A percentile compares a stretch with the other conserved stretches of the same genome.
Conservation (phyloP, 768 basidiomycete genomes). For the Omphalotus guepiniiformis region DNA sequence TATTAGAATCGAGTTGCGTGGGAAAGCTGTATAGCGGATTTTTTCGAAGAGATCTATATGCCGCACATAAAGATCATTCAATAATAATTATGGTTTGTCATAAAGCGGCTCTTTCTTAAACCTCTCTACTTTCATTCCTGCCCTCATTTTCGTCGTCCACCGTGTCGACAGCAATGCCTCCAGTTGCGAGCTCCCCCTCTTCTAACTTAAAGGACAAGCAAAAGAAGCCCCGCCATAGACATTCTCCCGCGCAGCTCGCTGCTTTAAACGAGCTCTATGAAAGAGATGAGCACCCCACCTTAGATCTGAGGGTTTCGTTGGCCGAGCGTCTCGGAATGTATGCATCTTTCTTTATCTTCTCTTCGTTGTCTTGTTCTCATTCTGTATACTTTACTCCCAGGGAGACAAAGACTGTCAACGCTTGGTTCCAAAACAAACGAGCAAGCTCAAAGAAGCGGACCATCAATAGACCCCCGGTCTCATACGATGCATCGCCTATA, state of each 20-base stretch:
- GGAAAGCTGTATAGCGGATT: not conserved
- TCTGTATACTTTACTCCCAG: constrained; percentile 32
- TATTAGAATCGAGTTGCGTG: no score
- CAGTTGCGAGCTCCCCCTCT: constrained; percentile 25
- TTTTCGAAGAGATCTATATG: no score
- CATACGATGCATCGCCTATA: constrained; percentile 29
- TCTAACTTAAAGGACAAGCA: constrained; percentile 35
- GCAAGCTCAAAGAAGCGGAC: constrained; percentile 75
- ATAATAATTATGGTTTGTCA: constrained; percentile 8
- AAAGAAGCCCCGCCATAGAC: constrained; percentile 80
- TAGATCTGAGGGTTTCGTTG: constrained; percentile 62
- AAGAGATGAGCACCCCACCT: constrained; percentile 67
- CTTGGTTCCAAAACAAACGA: constrained; percentile 86
- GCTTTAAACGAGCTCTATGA: constrained; percentile 79
- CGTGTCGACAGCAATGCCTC: constrained; percentile 15
- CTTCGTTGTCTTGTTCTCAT: constrained; percentile 9
- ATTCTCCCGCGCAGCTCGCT: constrained; percentile 65
- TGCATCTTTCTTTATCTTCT: constrained; percentile 30
- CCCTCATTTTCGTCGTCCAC: constrained; percentile 4
- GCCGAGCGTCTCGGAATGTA: constrained; percentile 76
- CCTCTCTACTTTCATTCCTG: constrained; percentile 5
- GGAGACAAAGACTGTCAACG: constrained; percentile 82
- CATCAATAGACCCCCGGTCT: constrained; percentile 32
- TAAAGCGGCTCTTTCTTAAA: constrained; percentile 8
- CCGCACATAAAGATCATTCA: not conserved